Base-by-base conservation (phyloP, 83 land plant genomes). In the Larix sibirica region DNA sequence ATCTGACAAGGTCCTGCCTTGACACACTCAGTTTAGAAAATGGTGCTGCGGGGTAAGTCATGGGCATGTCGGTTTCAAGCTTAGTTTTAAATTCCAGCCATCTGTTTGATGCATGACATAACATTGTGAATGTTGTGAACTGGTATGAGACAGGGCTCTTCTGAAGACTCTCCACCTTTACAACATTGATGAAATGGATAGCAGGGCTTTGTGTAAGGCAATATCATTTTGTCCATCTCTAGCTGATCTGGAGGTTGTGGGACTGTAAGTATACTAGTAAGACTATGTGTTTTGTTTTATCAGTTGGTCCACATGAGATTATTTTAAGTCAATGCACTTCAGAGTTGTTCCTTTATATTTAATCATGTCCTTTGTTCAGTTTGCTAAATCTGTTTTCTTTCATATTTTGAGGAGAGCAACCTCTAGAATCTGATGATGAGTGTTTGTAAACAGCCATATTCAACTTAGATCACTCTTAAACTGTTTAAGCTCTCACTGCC, bases 181-280 rank as follows among this genome's bases (percentile, higher is more conserved):
- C 90, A 90, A 95, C 63, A 90, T 95, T 83, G 92, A 92, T 40
- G 86, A 88, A 79, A 87, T 95, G 89, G 96, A 95, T 63, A 87
- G 71, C 79, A 33, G 87, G 50, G 78, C 86, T 66, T 86, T 95
- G 70, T 87, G 87, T 85, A 74, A 33, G 33, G 96, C 93, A 54
- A 56, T 95, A 65, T 79, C 89, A 44, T 85, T 91, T 9, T 95
- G 96, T 80, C 91, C 89, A n/a, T 88, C 87, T 83, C 87, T 95
- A 60, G 79, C 87, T 82, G 96, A 95, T 80, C 83, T 95, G 67
- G 94, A 92, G 80, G 80, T 94, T 80, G 90, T 95, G 79, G 96
- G 94, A 82, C 92, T 95, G 98, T 95, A 85, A 91, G 96, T 86
- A 4, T 58, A 42, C 50, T 71, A 71, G 56, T 38, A 71, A 17